phyloP scores from a whole-genome alignment of 129 eudicot species.

The Apium graveolens region DNA sequence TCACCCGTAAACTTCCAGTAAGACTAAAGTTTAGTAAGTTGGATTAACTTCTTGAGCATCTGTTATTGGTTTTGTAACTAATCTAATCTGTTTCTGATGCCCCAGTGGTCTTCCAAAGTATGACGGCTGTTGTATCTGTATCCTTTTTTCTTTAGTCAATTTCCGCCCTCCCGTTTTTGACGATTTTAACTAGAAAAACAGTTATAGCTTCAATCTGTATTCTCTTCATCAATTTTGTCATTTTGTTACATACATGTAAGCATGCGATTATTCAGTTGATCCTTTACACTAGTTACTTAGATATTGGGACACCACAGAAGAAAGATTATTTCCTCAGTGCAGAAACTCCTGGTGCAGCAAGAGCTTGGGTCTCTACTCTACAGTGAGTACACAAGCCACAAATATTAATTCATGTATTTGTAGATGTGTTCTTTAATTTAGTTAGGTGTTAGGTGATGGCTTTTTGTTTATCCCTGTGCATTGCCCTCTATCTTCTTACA shows the following conservation, averaged over 20 bases:
- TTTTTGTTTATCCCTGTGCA: not conserved
- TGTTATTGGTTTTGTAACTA: not conserved
- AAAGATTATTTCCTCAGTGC: slow-evolving; percentile 96
- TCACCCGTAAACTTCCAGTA: slow-evolving; percentile 99
- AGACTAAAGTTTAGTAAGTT: slow-evolving; percentile 25
- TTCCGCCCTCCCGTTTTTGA: not conserved
- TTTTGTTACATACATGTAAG: not conserved
- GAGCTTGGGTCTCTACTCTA: slow-evolving; percentile 92
- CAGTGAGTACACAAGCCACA: slow-evolving; percentile 53
- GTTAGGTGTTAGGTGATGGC: not conserved
- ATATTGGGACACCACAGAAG: slow-evolving; percentile 89
- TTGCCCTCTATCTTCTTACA: not conserved
- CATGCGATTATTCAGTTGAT: slow-evolving; percentile 10
- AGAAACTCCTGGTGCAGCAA: slow-evolving; percentile 98
- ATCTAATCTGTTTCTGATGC: slow-evolving; percentile 16
- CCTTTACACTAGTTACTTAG: slow-evolving; percentile 51
- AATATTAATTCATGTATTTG: not conserved
- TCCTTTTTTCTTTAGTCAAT: slow-evolving; percentile 31
- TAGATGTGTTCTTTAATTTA: not conserved
- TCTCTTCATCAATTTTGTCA: not conserved
- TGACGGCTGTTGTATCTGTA: slow-evolving; percentile 97
- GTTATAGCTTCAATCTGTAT: not conserved
- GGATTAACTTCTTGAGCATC: slow-evolving; percentile 1
- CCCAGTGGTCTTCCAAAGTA: slow-evolving; percentile 96
- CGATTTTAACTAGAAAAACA: not conserved